Percentiles rank a stretch among this genome's conserved stretches.
Evolutionary conservation across 140 eudicot species (phyloP).

Genomic region (Senecio squalidus): DNA sequence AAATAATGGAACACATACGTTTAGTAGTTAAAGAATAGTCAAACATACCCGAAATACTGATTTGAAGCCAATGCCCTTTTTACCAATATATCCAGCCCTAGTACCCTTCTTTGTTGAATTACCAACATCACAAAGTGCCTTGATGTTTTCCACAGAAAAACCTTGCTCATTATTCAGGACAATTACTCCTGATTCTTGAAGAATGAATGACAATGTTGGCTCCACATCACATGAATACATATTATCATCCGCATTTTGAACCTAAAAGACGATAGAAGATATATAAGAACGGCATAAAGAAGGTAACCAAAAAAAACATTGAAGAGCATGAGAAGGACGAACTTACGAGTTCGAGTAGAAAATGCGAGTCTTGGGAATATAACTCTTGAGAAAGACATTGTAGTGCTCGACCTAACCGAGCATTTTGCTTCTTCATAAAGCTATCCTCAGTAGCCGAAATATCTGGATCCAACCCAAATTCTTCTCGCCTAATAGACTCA

Average conservation of each 20-base stretch:
- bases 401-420: conserved; percentile 71
- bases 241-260: conserved; percentile 91
- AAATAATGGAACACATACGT: not conserved
- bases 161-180: conserved; percentile 71
- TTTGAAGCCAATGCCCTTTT: conserved; percentile 89
- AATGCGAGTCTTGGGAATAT: conserved; percentile 78
- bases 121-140: conserved; percentile 85
- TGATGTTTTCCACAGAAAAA: conserved; percentile 57
- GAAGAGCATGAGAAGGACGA: not conserved
- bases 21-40: not conserved
- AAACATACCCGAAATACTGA: conserved; percentile 86
- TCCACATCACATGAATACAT: conserved; percentile 48
- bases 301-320: conserved; percentile 3
- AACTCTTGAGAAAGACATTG: conserved; percentile 82
- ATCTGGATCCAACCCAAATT: conserved; percentile 65
- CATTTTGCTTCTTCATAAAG: conserved; percentile 69
- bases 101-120: conserved; percentile 7
- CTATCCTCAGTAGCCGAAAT: conserved; percentile 34
- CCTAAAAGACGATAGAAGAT: no score
- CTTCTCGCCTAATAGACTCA: conserved; percentile 68
- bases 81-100: conserved; percentile 37
- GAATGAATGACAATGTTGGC: conserved; percentile 71
- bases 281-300: not conserved
- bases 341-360: conserved; percentile 73
- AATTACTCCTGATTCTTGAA: conserved; percentile 46